These are phyloP conservation scores for Peterozyma toletana DNA, from an alignment of 805 yeast genomes.

Conservation along the genomic window DNA sequence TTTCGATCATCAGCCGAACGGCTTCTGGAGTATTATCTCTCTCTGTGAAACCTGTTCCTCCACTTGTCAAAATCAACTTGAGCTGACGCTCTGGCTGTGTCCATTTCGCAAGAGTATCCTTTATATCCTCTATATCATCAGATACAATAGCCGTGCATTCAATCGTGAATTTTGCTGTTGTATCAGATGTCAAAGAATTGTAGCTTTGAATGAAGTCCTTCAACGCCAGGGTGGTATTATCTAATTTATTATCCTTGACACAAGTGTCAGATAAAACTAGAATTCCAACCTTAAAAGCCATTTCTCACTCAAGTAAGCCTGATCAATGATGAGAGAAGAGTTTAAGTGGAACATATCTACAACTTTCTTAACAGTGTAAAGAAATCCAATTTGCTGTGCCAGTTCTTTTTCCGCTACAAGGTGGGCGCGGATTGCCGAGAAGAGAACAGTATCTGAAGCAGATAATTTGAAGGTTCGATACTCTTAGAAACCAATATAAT, in stretches of 20 bases:
- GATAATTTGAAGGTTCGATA: too few relatives aligned
- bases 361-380: too few relatives aligned
- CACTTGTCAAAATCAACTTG: conserved; percentile 35
- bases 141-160: conserved; percentile 21
- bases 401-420: too few relatives aligned
- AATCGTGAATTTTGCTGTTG: conserved; percentile 8
- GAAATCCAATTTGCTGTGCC: too few relatives aligned
- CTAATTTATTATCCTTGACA: conserved; percentile 20
- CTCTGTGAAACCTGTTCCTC: conserved; percentile 45
- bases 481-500: too few relatives aligned
- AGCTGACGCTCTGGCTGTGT: conserved; percentile 12
- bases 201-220: conserved; percentile 9
- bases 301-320: conserved; percentile 1
- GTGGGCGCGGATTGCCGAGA: too few relatives aligned
- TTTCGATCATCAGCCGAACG: conserved; percentile 30
- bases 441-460: too few relatives aligned
- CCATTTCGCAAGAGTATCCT: conserved; percentile 19
- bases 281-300: conserved; percentile 22
- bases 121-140: conserved; percentile 27
- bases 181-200: conserved; percentile 6
- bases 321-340: too few relatives aligned
- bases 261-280: conserved; percentile 37
- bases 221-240: conserved; percentile 24
- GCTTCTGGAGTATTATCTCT: conserved; percentile 47
- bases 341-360: too few relatives aligned